phyloP scores from a whole-genome alignment of 2,329 filamentous ascomycete genomes.

The Arthrobotrys conoides region DNA sequence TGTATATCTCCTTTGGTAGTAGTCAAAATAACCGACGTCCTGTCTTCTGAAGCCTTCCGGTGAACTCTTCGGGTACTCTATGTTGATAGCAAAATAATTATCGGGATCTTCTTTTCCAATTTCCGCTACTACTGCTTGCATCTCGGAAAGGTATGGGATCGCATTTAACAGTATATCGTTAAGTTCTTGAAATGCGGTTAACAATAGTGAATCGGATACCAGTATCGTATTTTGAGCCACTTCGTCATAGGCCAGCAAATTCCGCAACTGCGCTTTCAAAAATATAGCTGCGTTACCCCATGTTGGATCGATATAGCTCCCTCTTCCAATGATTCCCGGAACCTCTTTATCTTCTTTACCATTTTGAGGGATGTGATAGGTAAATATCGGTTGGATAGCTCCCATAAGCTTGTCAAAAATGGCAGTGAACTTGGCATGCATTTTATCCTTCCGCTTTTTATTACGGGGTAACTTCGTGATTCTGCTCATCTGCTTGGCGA shows the following conservation, averaged over 20 bases:
- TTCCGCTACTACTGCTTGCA: not conserved
- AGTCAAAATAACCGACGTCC: constrained; percentile 11
- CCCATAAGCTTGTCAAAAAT: not conserved
- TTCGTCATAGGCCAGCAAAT: not conserved
- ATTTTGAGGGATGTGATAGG: not conserved
- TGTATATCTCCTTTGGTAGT: constrained; percentile 2
- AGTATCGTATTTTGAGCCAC: constrained; percentile 21
- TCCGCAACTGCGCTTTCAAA: not conserved
- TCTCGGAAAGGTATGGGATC: no score
- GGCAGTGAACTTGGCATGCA: no score
- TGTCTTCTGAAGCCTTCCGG: not conserved
- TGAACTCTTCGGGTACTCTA: not conserved
- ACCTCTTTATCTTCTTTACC: not conserved
- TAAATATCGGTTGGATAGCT: not conserved
- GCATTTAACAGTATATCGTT: no score
- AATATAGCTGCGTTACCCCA: not conserved
- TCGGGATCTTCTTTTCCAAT: not conserved
- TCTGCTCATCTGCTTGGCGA: not conserved
- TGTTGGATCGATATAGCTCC: not conserved
- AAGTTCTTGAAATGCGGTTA: not conserved
- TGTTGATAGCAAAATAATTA: not conserved
- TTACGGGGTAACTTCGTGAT: not conserved
- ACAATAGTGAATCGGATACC: not conserved
- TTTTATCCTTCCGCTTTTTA: no score
- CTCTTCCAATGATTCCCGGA: not conserved